Evolutionary conservation across 1,284 basidiomycete genomes (phyloP), one percentile per base, ranked within the genome.

Genomic region (Amylostereum areolatum): DNA sequence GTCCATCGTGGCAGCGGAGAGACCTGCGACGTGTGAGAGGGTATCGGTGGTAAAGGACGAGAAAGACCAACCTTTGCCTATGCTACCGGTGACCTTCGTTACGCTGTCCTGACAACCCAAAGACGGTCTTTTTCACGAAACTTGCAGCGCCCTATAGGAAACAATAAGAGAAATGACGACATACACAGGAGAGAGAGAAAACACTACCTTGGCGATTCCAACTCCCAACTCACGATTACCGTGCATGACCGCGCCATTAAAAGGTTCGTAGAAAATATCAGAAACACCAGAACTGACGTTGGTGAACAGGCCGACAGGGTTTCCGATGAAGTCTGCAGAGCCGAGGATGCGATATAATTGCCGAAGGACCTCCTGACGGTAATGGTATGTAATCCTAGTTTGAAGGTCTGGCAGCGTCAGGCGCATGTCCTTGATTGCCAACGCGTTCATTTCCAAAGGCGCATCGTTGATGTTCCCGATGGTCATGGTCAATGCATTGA

Each of bases 241-340:
- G 62, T 97, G 94, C 83, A 97, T 92, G 49, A 99, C 89, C 33
- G 96, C 89, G 34, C 96, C 96, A 55, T 97, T 89, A 74, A 96
- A 98, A 7, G 97, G 97, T 68, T 98, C 97, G 62, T 99, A 98
- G 75, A 99, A 99, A 58, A 99, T 95, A 66, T 99, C 97, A 43
- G 91, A 89, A 6, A 99, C 92, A n/a, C 97, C 97, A 27, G 94
- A 97, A 62, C 92, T 96, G 62, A 99, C 95, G 62, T 98, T 99
- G 54, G 92, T 97, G 75, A 99, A 99, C 46, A 99, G 75, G 10
- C 96, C 96, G 30, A 98, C 93, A 4, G 96, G 96, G 60, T 90
- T 90, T 6, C 83, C 88, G 54, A 91, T 85, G 70, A 99, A 97
- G 68, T 99, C 96, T 1, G 96, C 95, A 3, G 93, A 96, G 29